Evolutionary conservation across 1,284 basidiomycete genomes (phyloP), one percentile per base, ranked within the genome.

Genomic region (Boletus sp.): DNA sequence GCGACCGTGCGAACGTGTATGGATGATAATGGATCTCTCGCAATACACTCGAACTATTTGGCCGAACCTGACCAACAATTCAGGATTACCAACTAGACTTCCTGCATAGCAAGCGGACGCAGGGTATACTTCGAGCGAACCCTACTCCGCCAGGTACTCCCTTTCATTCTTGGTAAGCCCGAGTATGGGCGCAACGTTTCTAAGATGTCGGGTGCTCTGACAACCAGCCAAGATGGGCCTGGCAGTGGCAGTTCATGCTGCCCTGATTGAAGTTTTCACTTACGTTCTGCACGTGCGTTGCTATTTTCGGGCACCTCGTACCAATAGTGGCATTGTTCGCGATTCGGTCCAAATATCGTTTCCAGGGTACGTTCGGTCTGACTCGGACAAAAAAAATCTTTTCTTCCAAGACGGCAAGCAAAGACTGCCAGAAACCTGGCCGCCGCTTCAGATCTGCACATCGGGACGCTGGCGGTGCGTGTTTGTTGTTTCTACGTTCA

Each of bases 401-500:
- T 27, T 27, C 26, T 27, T 27, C n/a, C n/a, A n/a, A n/a, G n/a
- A n/a, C n/a, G 5, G 22, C 22, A 22, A 22, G 6, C 6, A 6
- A 22, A 22, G 22, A 22, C 6, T 3, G 22, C 22, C 22, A 22
- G 26, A 27, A 27, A 12, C 10, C 25, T 22, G 37, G 17, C 19
- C 13, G 13, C 27, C 7, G 20, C n/a, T 8, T 34, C 26, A 22
- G n/a, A n/a, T n/a, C n/a, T n/a, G n/a, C n/a, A n/a, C n/a, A n/a
- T n/a, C n/a, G 29, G 5, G 9, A 14, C 8, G 8, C 46, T 5
- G 27, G 50, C 43, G 8, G 50, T 48, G 45, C 34, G 12, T 44
- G 13, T 9, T 40, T 38, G 22, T 50, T 30, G 6, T 44, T 29
- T 27, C 26, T 56, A 32, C 54, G 53, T 56, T 42, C 33, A 17